A percentile compares a stretch with the other conserved stretches of the same genome.
Conservation (phyloP, 768 basidiomycete species). For the Boletus sp. region DNA sequence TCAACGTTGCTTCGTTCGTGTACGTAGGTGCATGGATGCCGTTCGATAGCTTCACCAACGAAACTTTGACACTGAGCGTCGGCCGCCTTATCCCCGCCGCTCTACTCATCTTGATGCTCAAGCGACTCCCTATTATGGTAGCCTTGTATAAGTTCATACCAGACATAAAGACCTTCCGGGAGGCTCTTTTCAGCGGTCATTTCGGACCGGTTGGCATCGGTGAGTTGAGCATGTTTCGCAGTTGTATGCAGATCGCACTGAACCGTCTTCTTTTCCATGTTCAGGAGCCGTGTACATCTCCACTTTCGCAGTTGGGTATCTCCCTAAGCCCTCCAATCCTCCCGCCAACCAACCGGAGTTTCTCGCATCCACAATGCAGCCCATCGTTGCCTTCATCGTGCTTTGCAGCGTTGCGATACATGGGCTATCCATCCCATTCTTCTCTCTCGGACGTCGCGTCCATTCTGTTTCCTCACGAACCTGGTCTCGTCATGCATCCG, state of each 20-base stretch:
- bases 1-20: constrained; percentile 94
- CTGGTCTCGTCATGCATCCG: constrained; percentile 74
- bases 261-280: not conserved
- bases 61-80: constrained; percentile 63
- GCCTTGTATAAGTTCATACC: constrained; percentile 91
- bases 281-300: constrained; percentile 90
- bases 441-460: constrained; percentile 90
- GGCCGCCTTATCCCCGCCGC: constrained; percentile 87
- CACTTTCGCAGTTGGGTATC: constrained; percentile 66
- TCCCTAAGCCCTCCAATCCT: constrained; percentile 46
- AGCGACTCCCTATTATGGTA: constrained; percentile 82
- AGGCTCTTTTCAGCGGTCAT: constrained; percentile 93
- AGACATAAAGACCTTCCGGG: constrained; percentile 90
- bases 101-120: constrained; percentile 75
- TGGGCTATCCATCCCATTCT: constrained; percentile 91
- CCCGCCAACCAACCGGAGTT: constrained; percentile 60
- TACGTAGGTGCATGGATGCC: constrained; percentile 99
- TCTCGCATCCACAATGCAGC: constrained; percentile 77
- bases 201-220: constrained; percentile 89
- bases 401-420: constrained; percentile 85
- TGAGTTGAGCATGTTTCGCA: constrained; percentile 22
- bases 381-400: constrained; percentile 94
- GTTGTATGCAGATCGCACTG: not conserved
- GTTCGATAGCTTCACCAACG: constrained; percentile 73
- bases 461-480: constrained; percentile 78